Percentiles rank a stretch among this genome's conserved stretches.
Conservation (phyloP, 371 early-diverging fungal genomes). For the Mortierella sp. region DNA sequence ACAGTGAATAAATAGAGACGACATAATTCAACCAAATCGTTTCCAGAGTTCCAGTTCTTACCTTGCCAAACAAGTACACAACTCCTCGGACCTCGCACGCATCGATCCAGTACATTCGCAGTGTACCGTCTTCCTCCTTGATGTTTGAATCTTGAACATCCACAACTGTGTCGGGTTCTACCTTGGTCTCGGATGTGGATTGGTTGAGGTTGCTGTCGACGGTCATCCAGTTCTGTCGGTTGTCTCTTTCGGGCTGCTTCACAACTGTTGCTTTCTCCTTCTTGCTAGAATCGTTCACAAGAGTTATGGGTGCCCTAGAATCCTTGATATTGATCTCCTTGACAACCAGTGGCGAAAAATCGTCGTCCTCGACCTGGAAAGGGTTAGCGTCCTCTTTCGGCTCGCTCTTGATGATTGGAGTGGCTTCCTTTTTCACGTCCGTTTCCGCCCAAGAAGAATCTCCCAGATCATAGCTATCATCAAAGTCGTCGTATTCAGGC, state of each 20-base stretch:
- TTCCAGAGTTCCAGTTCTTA: slow-evolving; percentile 27
- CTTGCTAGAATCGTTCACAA: slow-evolving; percentile 51
- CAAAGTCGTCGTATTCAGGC: slow-evolving; percentile 23
- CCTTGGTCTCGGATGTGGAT: slow-evolving; percentile 10
- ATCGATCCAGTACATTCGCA: slow-evolving; percentile 94
- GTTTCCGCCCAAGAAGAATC: slow-evolving; percentile 25
- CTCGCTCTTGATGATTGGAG: slow-evolving; percentile 17
- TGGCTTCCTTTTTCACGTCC: slow-evolving; percentile 20
- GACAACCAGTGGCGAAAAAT: slow-evolving; percentile 4
- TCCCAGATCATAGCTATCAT: slow-evolving; percentile 41
- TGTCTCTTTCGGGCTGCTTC: slow-evolving; percentile 33
- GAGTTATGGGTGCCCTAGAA: slow-evolving; percentile 21
- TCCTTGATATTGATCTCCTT: slow-evolving; percentile 21
- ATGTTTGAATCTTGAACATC: slow-evolving; percentile 55
- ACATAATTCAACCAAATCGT: background rate
- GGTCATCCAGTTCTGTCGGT: slow-evolving; percentile 63
- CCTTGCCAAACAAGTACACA: slow-evolving; percentile 96
- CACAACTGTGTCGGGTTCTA: slow-evolving; percentile 11
- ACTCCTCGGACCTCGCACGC: slow-evolving; percentile 87
- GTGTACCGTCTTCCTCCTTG: slow-evolving; percentile 72
- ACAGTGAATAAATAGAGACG: background rate
- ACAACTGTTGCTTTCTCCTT: slow-evolving; percentile 46
- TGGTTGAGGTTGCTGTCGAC: slow-evolving; percentile 57
- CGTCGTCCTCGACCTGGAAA: slow-evolving; percentile 29
- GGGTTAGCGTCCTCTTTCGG: slow-evolving; percentile 36